phyloP scores from a whole-genome alignment of 768 basidiomycete genomes.

The Xerocomellus intermedius region DNA sequence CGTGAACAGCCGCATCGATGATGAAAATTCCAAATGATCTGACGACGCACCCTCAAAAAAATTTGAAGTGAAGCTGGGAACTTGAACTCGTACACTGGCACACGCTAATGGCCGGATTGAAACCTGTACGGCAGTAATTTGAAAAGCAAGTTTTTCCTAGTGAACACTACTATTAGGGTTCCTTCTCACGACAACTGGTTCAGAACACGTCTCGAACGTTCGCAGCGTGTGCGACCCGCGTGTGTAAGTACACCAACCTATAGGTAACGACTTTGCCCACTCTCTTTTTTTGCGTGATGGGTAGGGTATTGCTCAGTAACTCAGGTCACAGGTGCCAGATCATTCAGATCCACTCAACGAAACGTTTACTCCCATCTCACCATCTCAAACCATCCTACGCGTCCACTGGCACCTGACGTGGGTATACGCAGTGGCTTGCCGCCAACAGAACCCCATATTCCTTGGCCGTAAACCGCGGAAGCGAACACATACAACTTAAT shows the following conservation, averaged over 20 bases:
- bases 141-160: background rate
- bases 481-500: background rate
- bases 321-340: background rate
- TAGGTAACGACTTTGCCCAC: constrained; percentile 6
- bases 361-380: too few relatives aligned
- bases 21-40: constrained; percentile 2
- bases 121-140: constrained; percentile 7
- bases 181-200: constrained; percentile 13
- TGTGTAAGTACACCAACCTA: background rate
- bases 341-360: constrained; percentile 15
- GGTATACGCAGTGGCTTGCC: background rate
- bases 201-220: background rate
- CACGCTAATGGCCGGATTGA: background rate
- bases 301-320: background rate
- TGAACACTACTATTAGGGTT: background rate
- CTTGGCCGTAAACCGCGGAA: background rate
- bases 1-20: background rate
- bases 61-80: constrained; percentile 14
- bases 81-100: background rate
- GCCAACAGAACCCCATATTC: background rate
- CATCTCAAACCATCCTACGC: background rate
- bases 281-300: background rate
- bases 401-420: constrained; percentile 4
- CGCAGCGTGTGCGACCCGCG: background rate
- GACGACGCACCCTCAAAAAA: constrained; percentile 11